A percentile compares a stretch with the other conserved stretches of the same genome.
Evolutionary conservation across 495 filamentous ascomycete genomes (phyloP).

Genomic region (Podospora anserina): DNA sequence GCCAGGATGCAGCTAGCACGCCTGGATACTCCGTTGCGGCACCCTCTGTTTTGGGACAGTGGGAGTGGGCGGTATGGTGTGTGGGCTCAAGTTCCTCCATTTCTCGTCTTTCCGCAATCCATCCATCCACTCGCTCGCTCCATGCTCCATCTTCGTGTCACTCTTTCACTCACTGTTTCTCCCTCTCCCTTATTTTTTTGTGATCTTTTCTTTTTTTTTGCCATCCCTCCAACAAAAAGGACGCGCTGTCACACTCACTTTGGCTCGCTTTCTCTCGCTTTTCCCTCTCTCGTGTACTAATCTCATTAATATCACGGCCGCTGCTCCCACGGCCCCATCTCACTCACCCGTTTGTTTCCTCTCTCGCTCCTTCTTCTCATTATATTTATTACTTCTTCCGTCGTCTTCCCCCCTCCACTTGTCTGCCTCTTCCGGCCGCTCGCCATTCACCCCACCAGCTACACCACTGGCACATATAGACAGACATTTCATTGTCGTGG

Average conservation of each 20-base stretch:
- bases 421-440: neutral
- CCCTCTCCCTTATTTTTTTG: slow-evolving; percentile 11
- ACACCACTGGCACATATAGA: neutral
- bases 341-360: neutral
- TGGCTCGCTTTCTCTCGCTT: neutral
- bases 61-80: neutral
- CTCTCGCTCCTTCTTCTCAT: slow-evolving; percentile 15
- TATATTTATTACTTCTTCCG: slow-evolving; percentile 13
- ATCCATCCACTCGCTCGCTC: slow-evolving; percentile 1
- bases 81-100: slow-evolving; percentile 5
- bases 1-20: slow-evolving; percentile 2
- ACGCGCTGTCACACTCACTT: neutral
- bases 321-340: slow-evolving; percentile 5
- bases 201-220: slow-evolving; percentile 8
- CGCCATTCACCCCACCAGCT: neutral
- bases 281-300: slow-evolving; percentile 11
- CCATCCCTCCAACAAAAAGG: neutral
- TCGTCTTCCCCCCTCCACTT: slow-evolving; percentile 2
- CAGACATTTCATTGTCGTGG: slow-evolving; percentile 6
- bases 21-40: slow-evolving; percentile 7
- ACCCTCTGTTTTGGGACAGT: neutral
- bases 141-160: slow-evolving; percentile 6
- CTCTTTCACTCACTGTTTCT: slow-evolving; percentile 2
- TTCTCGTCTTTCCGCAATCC: slow-evolving; percentile 3
- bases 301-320: slow-evolving; percentile 11